Conservation (phyloP, 2,329 filamentous ascomycete genomes). For the Tolypocladium nubicola region DNA sequence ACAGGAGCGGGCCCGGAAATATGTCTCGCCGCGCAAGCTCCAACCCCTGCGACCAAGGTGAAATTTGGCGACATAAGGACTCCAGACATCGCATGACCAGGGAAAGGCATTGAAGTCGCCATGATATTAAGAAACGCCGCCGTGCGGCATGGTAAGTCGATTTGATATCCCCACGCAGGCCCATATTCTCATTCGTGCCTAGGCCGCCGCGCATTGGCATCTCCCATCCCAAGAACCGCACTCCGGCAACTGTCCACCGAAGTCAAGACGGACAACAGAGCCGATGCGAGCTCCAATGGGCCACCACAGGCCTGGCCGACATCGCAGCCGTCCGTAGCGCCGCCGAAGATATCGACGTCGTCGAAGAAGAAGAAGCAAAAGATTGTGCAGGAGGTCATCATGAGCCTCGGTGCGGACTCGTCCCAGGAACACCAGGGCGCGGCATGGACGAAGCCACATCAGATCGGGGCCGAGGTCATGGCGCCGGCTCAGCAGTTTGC, state of each 20-base stretch:
- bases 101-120: conserved; percentile 13
- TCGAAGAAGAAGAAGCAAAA: conserved; percentile 24
- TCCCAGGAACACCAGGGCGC: conserved; percentile 20
- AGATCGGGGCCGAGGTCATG: conserved; percentile 21
- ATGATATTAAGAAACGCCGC: conserved; percentile 48
- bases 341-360: conserved; percentile 12
- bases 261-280: conserved; percentile 7
- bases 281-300: conserved; percentile 1
- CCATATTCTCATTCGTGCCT: neutral
- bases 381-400: conserved; percentile 19
- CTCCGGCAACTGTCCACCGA: conserved; percentile 23
- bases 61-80: conserved; percentile 10
- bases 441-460: conserved; percentile 21
- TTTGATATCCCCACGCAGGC: conserved; percentile 5
- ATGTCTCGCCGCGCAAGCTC: conserved; percentile 3
- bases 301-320: conserved; percentile 11
- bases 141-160: conserved; percentile 41
- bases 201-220: conserved; percentile 44
- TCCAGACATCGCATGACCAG: conserved; percentile 4
- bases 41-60: neutral
- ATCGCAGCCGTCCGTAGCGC: conserved; percentile 8
- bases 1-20: conserved; percentile 11
- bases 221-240: conserved; percentile 26
- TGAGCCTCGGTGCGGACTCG: conserved; percentile 23
- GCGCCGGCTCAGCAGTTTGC: conserved; percentile 28